A percentile compares a stretch with the other conserved stretches of the same genome.
These are phyloP conservation scores for Ophiosphaerella narmari DNA, from an alignment of 2,329 filamentous ascomycete species.

Conservation along the genomic window DNA sequence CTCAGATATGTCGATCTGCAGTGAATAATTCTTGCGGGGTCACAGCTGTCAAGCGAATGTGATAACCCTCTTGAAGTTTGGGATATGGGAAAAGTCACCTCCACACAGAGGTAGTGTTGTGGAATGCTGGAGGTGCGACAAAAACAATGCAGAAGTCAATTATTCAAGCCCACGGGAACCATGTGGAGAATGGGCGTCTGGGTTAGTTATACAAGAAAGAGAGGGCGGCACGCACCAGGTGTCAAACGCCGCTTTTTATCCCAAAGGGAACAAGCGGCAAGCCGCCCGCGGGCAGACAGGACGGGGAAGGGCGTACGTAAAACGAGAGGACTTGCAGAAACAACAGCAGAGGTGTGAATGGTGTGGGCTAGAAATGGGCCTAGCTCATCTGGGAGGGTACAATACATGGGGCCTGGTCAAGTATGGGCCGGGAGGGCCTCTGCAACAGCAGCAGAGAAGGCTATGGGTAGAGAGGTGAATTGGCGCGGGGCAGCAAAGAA, in stretches of 20 bases:
- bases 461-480: constrained; percentile 24
- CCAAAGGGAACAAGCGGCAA: constrained; percentile 33
- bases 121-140: too few relatives aligned
- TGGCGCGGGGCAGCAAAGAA: constrained; percentile 26
- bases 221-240: constrained; percentile 42
- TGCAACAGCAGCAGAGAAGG: constrained; percentile 33
- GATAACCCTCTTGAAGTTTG: not conserved
- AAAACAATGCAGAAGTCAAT: constrained; percentile 12
- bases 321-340: constrained; percentile 32
- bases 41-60: constrained; percentile 3
- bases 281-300: constrained; percentile 24
- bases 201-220: constrained; percentile 26
- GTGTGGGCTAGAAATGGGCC: constrained; percentile 31
- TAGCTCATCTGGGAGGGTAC: constrained; percentile 20
- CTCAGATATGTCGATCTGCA: constrained; percentile 34
- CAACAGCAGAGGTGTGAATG: constrained; percentile 23
- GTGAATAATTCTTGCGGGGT: constrained; percentile 22
- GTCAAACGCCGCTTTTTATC: constrained; percentile 27
- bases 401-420: constrained; percentile 28
- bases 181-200: constrained; percentile 35
- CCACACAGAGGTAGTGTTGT: constrained; percentile 8
- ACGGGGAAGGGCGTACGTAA: constrained; percentile 35
- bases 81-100: not conserved
- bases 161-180: constrained; percentile 23
- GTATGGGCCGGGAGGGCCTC: constrained; percentile 32